A percentile compares a stretch with the other conserved stretches of the same genome.
Conservation (phyloP, 2,329 filamentous ascomycete genomes). For the Acrodontium crateriforme region DNA sequence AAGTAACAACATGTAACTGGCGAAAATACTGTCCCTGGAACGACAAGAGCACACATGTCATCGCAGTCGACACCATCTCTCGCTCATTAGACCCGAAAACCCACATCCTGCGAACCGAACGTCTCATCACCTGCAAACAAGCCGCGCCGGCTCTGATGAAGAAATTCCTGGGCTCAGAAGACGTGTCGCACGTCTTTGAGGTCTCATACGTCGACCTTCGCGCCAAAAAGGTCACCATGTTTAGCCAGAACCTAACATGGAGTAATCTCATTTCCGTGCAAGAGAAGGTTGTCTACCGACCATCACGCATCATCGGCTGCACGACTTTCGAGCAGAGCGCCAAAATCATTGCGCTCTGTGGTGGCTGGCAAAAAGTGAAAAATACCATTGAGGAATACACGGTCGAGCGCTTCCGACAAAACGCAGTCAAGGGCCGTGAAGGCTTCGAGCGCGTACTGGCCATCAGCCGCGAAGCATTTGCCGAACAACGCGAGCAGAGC, state of each 20-base stretch:
- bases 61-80: constrained; percentile 84
- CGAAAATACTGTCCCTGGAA: constrained; percentile 97
- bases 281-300: constrained; percentile 57
- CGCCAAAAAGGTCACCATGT: constrained; percentile 85
- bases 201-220: constrained; percentile 83
- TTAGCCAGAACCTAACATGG: constrained; percentile 87
- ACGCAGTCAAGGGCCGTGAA: constrained; percentile 77
- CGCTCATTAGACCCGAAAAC: constrained; percentile 51
- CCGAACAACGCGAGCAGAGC: constrained; percentile 68
- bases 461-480: constrained; percentile 83
- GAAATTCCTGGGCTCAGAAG: constrained; percentile 61
- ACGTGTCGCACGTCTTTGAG: constrained; percentile 84
- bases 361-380: constrained; percentile 94
- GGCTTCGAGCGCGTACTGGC: constrained; percentile 90
- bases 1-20: constrained; percentile 96
- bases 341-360: constrained; percentile 83
- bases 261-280: constrained; percentile 80
- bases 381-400: constrained; percentile 90
- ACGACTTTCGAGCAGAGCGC: constrained; percentile 84
- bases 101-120: constrained; percentile 59
- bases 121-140: constrained; percentile 50
- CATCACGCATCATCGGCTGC: constrained; percentile 24
- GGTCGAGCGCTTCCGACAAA: constrained; percentile 79
- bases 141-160: constrained; percentile 69
- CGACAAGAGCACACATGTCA: constrained; percentile 91